A percentile compares a stretch with the other conserved stretches of the same genome.
Conservation (phyloP, 202 grass and related monocot genomes). For the Schoenoplectus tabernaemontani region DNA sequence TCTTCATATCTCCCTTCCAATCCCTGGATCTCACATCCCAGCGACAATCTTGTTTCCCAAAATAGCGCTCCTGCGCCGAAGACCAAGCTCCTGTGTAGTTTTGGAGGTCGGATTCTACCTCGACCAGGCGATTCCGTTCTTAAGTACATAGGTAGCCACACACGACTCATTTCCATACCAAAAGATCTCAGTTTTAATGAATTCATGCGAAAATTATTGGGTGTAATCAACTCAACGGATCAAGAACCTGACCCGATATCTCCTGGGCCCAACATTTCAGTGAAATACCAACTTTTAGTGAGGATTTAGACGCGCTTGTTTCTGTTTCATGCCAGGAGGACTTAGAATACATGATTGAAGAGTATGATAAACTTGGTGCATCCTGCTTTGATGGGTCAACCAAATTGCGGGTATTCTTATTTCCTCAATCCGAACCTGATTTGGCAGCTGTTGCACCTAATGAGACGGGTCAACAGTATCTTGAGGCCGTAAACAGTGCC, state of each 20-base stretch:
- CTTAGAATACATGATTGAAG: conserved; percentile 79
- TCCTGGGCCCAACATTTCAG: neutral
- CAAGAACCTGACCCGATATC: neutral
- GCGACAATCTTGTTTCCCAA: conserved; percentile 3
- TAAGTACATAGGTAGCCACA: conserved; percentile 77
- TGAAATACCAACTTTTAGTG: conserved; percentile 86
- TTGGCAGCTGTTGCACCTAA: conserved; percentile 15
- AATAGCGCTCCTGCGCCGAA: conserved; percentile 20
- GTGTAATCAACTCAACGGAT: conserved; percentile 12
- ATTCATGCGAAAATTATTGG: conserved; percentile 56
- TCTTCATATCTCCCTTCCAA: conserved; percentile 21
- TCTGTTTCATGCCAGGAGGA: conserved; percentile 67
- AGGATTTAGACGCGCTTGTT: conserved; percentile 79
- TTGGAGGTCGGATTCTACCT: conserved; percentile 69
- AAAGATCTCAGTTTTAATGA: conserved; percentile 45
- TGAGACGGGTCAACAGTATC: conserved; percentile 47
- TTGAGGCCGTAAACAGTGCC: conserved; percentile 62
- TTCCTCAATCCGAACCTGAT: conserved; percentile 40
- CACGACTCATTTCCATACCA: conserved; percentile 57
- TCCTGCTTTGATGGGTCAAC: conserved; percentile 52
- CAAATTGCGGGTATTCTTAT: conserved; percentile 79
- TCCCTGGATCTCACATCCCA: conserved; percentile 15
- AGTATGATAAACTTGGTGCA: conserved; percentile 63
- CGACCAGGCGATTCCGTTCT: conserved; percentile 48
- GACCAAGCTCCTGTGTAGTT: conserved; percentile 93